Base-by-base conservation (phyloP, 129 eudicot species). In the Pittosporum tobira region DNA sequence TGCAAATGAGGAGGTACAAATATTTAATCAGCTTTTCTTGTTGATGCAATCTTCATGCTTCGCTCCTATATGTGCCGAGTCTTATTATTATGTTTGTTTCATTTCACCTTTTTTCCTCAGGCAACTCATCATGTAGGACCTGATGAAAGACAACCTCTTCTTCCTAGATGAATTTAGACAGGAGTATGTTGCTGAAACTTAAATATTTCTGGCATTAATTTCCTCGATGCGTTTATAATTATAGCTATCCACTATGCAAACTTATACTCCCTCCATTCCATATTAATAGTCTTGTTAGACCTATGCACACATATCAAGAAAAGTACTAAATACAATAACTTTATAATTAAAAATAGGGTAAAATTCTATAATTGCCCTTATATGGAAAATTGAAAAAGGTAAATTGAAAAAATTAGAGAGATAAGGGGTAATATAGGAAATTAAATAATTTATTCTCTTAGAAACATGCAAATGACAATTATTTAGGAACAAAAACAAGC, bases 81-180 rank as follows among this genome's bases (percentile, higher is more conserved):
- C 52, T 15, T 19, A 27, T 49, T 58, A 19, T 19, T 27, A 24
- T 7, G 5, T 73, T 56, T 57, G 37, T 38, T 45, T 53, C 30
- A 18, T n/a, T 58, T 67, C 19, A 44, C 48, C 24, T 36, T 57
- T 66, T 18, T 63, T 59, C 71, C 18, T 27, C 96, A 91, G 99
- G 81, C 91, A 55, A 83, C 65, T 62, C 99, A 91, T 70, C 94
- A 68, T 71, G 90, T 76, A 46, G 94, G 74, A 67, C 68, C 79
- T 66, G 99, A 91, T 77, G 99, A 91, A 62, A 77, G 94, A 81
- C 78, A 75, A 47, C 99, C 99, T 13, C 91, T 87, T 25, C 96
- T 91, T 69, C 99, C 99, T 44, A 71, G 60, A 48, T 91, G 64
- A 83, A 52, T 69, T 61, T 66, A 54, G 28, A 30, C 12, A 51